Conservation (phyloP, 306 rosid genomes). For the Chamaecrista fasciculata region DNA sequence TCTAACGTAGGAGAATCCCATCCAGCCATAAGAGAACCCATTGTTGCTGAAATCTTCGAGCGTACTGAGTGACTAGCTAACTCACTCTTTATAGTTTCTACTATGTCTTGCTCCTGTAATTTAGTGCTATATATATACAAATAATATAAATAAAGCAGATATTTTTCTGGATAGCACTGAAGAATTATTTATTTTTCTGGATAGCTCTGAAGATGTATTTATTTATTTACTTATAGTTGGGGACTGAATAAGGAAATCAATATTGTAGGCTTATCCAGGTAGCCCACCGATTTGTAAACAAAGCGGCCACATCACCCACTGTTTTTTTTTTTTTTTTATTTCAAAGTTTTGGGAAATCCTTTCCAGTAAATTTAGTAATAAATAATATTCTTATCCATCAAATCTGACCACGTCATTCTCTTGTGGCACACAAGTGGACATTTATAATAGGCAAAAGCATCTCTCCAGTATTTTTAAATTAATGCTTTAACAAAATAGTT, state of each 20-base stretch:
- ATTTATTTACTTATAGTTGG: too few relatives aligned
- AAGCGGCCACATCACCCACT: background rate
- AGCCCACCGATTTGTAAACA: slow-evolving; percentile 25
- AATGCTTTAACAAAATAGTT: too few relatives aligned
- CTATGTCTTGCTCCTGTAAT: background rate
- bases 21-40: slow-evolving; percentile 94
- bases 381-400: too few relatives aligned
- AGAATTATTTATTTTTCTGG: too few relatives aligned
- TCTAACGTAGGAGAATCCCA: slow-evolving; percentile 50
- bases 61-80: background rate
- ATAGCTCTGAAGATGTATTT: too few relatives aligned
- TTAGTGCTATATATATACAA: background rate
- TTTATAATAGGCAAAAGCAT: too few relatives aligned
- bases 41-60: slow-evolving; percentile 23
- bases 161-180: too few relatives aligned
- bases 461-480: too few relatives aligned
- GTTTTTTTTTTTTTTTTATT: slow-evolving; percentile 20
- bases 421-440: too few relatives aligned
- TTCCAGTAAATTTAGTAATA: background rate
- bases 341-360: background rate
- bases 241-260: background rate
- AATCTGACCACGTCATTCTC: too few relatives aligned
- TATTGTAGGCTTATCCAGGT: background rate
- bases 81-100: background rate
- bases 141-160: background rate